Percentiles rank a stretch among this genome's conserved stretches.
Evolutionary conservation across 2,329 filamentous ascomycete genomes (phyloP).

Genomic region (Pyrenophora teres): DNA sequence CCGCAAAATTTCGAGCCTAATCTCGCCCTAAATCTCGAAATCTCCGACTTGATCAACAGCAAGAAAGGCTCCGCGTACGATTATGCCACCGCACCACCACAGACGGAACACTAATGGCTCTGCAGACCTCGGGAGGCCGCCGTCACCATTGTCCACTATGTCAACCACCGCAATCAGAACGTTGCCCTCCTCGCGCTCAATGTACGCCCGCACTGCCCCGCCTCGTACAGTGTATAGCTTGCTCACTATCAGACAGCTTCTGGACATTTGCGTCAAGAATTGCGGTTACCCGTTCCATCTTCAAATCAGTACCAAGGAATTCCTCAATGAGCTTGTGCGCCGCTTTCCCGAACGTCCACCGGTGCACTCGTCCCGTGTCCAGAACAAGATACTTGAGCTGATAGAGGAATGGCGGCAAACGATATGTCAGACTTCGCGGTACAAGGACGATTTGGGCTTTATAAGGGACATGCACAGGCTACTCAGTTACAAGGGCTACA

Average conservation of each 20-base stretch:
- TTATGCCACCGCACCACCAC: not conserved
- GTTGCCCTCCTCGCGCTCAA: conserved; percentile 86
- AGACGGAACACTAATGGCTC: conserved; percentile 22
- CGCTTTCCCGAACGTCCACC: conserved; percentile 94
- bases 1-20: conserved; percentile 98
- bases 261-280: conserved; percentile 99
- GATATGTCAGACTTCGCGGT: conserved; percentile 96
- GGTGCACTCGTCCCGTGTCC: conserved; percentile 81
- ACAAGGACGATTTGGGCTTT: conserved; percentile 95
- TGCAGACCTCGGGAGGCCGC: conserved; percentile 84
- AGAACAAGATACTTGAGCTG: conserved; percentile 88
- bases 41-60: conserved; percentile 92
- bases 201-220: conserved; percentile 50
- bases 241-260: conserved; percentile 60
- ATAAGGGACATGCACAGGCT: conserved; percentile 97
- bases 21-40: conserved; percentile 93
- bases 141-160: conserved; percentile 86
- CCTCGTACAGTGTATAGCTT: conserved; percentile 21
- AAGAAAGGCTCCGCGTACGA: conserved; percentile 88
- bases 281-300: conserved; percentile 99
- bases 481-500: conserved; percentile 94
- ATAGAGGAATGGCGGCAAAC: conserved; percentile 99
- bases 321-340: conserved; percentile 95
- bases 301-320: conserved; percentile 98
- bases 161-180: conserved; percentile 97